These are phyloP conservation scores for Arabidopsis hybrid DNA, from an alignment of 441 rosid genomes.

Conservation along the genomic window DNA sequence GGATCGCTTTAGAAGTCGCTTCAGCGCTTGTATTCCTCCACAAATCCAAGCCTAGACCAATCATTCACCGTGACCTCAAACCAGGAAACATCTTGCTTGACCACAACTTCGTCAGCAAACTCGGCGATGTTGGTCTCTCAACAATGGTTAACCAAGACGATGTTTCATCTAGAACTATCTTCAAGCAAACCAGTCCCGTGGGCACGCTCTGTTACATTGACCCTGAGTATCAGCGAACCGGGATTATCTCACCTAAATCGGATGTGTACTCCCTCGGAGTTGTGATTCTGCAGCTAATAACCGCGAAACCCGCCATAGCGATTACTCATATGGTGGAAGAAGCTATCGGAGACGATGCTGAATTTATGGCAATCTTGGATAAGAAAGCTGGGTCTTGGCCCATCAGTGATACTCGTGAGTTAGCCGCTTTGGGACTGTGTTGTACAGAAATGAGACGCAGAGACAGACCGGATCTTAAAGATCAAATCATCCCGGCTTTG, in stretches of 20 bases:
- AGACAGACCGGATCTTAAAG: constrained; percentile 85
- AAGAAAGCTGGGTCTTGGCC: constrained; percentile 88
- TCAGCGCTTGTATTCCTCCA: constrained; percentile 89
- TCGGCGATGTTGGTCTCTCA: constrained; percentile 92
- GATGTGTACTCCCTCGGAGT: constrained; percentile 91
- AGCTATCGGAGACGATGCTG: constrained; percentile 58
- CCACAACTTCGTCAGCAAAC: constrained; percentile 79
- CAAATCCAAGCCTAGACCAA: constrained; percentile 75
- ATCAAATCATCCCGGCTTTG: constrained; percentile 73
- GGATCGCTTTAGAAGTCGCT: constrained; percentile 92
- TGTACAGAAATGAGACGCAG: constrained; percentile 79
- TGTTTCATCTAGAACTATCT: constrained; percentile 45
- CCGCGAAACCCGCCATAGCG: constrained; percentile 82
- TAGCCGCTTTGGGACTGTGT: constrained; percentile 74
- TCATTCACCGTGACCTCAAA: constrained; percentile 91
- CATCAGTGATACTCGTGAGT: constrained; percentile 65
- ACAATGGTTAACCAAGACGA: constrained; percentile 67
- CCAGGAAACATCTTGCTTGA: constrained; percentile 93
- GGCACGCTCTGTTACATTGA: constrained; percentile 91
- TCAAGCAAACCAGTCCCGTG: constrained; percentile 72
- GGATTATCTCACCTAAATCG: constrained; percentile 75
- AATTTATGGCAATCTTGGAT: constrained; percentile 64
- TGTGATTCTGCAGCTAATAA: constrained; percentile 81
- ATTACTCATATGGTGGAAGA: constrained; percentile 73
- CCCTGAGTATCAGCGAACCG: constrained; percentile 92